Evolutionary conservation across 495 filamentous ascomycete species (phyloP).

Genomic region (Talaromyces liani): DNA sequence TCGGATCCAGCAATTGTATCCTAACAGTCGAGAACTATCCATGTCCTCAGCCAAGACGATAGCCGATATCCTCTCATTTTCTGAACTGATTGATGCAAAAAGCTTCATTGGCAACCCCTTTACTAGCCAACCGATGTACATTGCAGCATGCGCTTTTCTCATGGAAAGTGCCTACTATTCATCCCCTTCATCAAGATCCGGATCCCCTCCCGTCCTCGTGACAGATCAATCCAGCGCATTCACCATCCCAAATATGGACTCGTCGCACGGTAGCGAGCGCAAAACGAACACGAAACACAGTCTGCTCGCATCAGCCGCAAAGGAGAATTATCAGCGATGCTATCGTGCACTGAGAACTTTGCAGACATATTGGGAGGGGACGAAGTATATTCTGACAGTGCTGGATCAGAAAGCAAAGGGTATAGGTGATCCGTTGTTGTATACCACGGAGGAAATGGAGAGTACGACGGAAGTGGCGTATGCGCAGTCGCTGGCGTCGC

Average conservation of each 20-base stretch:
- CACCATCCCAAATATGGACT: constrained; percentile 31
- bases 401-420: constrained; percentile 84
- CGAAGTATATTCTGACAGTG: constrained; percentile 77
- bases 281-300: constrained; percentile 59
- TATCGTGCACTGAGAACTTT: constrained; percentile 72
- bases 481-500: constrained; percentile 32
- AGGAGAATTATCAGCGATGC: constrained; percentile 72
- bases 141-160: constrained; percentile 78
- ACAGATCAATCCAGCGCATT: constrained; percentile 34
- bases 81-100: constrained; percentile 69
- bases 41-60: constrained; percentile 89
- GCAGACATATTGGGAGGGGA: constrained; percentile 74
- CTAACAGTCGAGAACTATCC: constrained; percentile 70
- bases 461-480: constrained; percentile 39
- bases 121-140: constrained; percentile 83
- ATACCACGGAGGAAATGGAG: constrained; percentile 71
- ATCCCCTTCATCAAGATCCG: constrained; percentile 26
- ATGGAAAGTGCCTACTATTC: constrained; percentile 61
- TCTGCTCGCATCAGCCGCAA: constrained; percentile 65
- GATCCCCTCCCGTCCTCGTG: constrained; percentile 27
- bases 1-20: constrained; percentile 58
- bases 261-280: constrained; percentile 26
- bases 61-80: constrained; percentile 73
- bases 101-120: constrained; percentile 82
- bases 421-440: constrained; percentile 72